Percentiles rank a stretch among this genome's conserved stretches.
These are phyloP conservation scores for Rhodomyrtus psidioides DNA, from an alignment of 441 rosid genomes.

Conservation along the genomic window DNA sequence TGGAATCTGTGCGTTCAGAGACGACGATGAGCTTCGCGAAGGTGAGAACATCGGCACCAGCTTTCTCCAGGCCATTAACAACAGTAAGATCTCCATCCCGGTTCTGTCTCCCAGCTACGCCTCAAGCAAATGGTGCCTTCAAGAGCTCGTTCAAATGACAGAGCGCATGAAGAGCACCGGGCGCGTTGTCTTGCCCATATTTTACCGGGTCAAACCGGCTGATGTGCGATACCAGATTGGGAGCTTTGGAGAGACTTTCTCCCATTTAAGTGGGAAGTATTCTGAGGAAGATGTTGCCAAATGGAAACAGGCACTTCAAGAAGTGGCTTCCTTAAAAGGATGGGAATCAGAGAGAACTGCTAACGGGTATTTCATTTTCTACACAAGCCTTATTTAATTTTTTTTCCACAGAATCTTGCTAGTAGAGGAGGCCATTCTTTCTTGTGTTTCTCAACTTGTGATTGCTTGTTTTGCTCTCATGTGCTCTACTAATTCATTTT, in stretches of 20 bases:
- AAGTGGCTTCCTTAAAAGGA: accelerated
- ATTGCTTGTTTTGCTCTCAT: accelerated
- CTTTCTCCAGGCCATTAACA: not conserved
- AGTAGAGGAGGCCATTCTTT: not conserved
- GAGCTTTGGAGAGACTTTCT: not conserved
- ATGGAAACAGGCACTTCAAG: not conserved
- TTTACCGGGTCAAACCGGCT: not conserved
- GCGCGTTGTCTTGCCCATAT: not conserved
- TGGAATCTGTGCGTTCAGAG: accelerated
- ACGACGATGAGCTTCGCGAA: not conserved
- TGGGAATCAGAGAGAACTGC: not conserved
- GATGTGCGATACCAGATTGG: accelerated
- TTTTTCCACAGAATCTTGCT: accelerated
- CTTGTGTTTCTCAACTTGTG: not conserved
- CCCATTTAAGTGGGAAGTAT: not conserved
- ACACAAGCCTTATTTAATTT: accelerated
- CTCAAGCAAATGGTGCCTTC: not conserved
- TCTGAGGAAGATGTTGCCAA: not conserved
- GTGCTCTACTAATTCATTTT: accelerated
- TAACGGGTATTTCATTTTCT: not conserved
- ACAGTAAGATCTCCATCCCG: not conserved
- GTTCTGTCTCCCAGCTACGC: not conserved
- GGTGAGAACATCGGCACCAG: accelerated
- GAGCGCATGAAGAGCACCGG: accelerated
- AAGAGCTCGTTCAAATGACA: not conserved